Percentiles rank a stretch among this genome's conserved stretches.
Evolutionary conservation across 139 green algal species (phyloP).

Genomic region (Chlamydomonas incerta): DNA sequence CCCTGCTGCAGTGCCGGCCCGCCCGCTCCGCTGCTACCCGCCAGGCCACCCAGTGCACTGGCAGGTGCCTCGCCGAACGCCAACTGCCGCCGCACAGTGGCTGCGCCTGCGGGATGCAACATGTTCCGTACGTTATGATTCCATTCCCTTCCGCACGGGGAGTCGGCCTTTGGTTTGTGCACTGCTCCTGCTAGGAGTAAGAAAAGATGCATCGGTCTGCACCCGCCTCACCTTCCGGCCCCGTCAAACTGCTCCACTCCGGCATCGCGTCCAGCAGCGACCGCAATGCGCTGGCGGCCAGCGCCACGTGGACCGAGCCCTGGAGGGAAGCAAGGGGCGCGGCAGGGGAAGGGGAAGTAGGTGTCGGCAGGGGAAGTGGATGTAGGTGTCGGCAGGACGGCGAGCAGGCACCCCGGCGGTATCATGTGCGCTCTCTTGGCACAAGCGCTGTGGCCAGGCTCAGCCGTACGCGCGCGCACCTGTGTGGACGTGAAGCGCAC

Average conservation of each 20-base stretch:
- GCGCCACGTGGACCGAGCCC: conserved; percentile 54
- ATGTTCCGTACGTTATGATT: too few relatives aligned
- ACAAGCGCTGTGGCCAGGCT: too few relatives aligned
- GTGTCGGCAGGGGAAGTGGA: not conserved
- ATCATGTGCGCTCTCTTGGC: too few relatives aligned
- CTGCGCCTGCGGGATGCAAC: not conserved
- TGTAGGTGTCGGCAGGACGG: too few relatives aligned
- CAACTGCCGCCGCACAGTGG: conserved; percentile 42
- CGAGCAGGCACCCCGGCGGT: not conserved
- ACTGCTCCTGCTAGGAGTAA: too few relatives aligned
- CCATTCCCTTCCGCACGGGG: too few relatives aligned
- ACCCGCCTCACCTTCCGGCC: not conserved
- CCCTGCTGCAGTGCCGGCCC: conserved; percentile 25
- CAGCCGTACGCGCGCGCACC: not conserved
- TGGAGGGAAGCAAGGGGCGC: conserved; percentile 36
- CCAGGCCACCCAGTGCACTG: not conserved
- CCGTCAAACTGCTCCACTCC: conserved; percentile 51
- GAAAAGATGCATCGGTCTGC: too few relatives aligned
- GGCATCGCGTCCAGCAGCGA: conserved; percentile 56
- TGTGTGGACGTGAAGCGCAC: conserved; percentile 54
- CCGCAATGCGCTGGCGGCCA: conserved; percentile 45
- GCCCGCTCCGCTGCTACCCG: not conserved
- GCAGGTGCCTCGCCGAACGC: conserved; percentile 19
- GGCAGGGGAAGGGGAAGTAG: not conserved
- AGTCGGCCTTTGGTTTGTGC: too few relatives aligned